These are phyloP conservation scores for Cupressus sempervirens DNA, from an alignment of 75 land plant species.

Conservation along the genomic window DNA sequence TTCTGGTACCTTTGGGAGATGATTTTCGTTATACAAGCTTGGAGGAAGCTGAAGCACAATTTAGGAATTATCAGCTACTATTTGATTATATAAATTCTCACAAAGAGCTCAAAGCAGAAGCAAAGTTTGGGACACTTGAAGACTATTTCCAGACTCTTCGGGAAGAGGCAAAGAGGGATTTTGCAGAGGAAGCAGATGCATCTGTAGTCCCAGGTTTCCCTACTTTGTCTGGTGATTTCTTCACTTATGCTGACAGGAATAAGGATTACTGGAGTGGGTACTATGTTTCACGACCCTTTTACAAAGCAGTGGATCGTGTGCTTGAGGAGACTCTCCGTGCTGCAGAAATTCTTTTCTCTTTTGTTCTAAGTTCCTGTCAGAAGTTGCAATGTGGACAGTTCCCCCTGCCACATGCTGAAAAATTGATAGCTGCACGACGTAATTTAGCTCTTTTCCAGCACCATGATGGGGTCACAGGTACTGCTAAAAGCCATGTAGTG, in stretches of 20 bases:
- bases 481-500: constrained; percentile 98
- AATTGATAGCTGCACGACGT: constrained; percentile 77
- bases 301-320: constrained; percentile 94
- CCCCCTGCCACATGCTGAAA: constrained; percentile 54
- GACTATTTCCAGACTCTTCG: constrained; percentile 85
- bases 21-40: constrained; percentile 84
- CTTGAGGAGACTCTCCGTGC: constrained; percentile 91
- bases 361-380: constrained; percentile 69
- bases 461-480: constrained; percentile 99
- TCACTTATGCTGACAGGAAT: constrained; percentile 94
- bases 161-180: constrained; percentile 59
- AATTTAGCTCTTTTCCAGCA: constrained; percentile 98
- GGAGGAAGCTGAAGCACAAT: constrained; percentile 95
- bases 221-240: constrained; percentile 94
- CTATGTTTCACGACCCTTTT: constrained; percentile 96
- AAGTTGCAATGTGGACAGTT: constrained; percentile 40
- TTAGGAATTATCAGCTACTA: constrained; percentile 75
- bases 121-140: constrained; percentile 89
- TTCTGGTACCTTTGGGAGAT: constrained; percentile 97
- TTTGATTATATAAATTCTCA: constrained; percentile 90
- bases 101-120: constrained; percentile 71
- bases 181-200: constrained; percentile 51
- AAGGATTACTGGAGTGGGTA: constrained; percentile 99
- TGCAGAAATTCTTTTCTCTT: constrained; percentile 68
- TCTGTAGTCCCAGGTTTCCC: constrained; percentile 70